A percentile compares a stretch with the other conserved stretches of the same genome.
Conservation (phyloP, 331 rosid genomes). For the Arachis monticola region DNA sequence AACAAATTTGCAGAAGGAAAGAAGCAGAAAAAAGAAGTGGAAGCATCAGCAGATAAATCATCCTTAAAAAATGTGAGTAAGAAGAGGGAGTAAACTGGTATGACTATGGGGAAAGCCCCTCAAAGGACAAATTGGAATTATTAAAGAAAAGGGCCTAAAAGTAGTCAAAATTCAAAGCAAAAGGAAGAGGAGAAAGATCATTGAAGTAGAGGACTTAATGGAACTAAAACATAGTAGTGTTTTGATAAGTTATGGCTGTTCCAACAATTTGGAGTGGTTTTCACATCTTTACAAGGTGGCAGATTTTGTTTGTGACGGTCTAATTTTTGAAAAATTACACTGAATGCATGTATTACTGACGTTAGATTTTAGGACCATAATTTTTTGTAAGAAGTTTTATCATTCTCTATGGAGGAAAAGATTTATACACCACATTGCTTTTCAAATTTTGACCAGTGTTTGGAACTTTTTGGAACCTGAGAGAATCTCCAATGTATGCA, state of each 20-base stretch:
- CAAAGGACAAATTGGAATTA: neutral
- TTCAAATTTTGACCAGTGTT: too few relatives aligned
- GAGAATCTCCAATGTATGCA: too few relatives aligned
- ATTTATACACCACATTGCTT: too few relatives aligned
- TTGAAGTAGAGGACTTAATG: neutral
- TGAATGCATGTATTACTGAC: neutral
- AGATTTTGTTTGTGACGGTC: neutral
- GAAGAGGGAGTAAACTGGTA: constrained; percentile 28
- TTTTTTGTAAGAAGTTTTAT: neutral
- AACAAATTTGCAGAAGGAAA: constrained; percentile 29
- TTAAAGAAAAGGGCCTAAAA: constrained; percentile 4
- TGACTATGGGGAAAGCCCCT: neutral
- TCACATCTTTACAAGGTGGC: neutral
- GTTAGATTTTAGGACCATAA: neutral
- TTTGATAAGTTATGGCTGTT: neutral
- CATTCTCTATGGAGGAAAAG: too few relatives aligned
- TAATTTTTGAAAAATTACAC: neutral
- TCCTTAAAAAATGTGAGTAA: constrained; percentile 29
- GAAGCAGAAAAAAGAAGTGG: constrained; percentile 5
- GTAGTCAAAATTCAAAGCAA: constrained; percentile 16
- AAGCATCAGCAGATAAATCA: constrained; percentile 17
- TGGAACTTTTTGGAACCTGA: too few relatives aligned
- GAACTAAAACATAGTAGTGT: neutral
- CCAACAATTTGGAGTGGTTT: constrained; percentile 1
- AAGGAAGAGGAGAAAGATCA: constrained; percentile 3